Evolutionary conservation across 106 monocot genomes (phyloP), one percentile per base, ranked within the genome.

Genomic region (Platanthera zijinensis): DNA sequence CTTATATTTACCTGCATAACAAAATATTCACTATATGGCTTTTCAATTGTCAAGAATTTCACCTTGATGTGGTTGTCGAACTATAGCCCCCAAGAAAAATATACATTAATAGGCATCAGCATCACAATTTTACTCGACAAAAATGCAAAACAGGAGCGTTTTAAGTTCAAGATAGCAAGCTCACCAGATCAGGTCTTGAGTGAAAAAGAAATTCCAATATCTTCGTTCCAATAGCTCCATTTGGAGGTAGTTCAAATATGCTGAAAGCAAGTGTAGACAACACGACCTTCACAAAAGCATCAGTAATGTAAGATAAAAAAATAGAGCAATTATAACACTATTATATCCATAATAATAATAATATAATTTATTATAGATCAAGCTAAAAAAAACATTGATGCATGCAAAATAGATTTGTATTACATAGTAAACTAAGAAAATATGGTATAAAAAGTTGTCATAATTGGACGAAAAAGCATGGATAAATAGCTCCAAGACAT

Each of bases 221-320:
- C 75, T 87, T 91, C 25, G 97, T 99, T 84, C 97, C 97, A 78
- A 99, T 83, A 49, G 97, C 97, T 50, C 87, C 94, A 88, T 99
- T 94, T 64, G 97, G 97, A 69, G 97, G 97, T 86, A 99, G 97
- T 79, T 99, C 97, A 85, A 99, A 99, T 84, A 91, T 94, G 7
- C 94, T 94, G 80, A 99, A 99, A 82, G 97, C 97, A 81, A 99
- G 87, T 51, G 97, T 99, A 63, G 88, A 99, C 81, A 99, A 82
- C n/a, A 99, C 75, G 76, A 99, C 97, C 97, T 99, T 83, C 76
- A 82, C 85, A 59, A 25, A 30, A 48, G 69, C 10, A 86, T 53
- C 80, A 66, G 21, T 50, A 63, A 32, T 51, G 46, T 48, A 22
- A 70, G 12, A 70, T 47, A n/a, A 47, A 70, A 48, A 59, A 59